Conservation (phyloP, 1,284 basidiomycete species). For the Moesziomyces globuligerus region DNA sequence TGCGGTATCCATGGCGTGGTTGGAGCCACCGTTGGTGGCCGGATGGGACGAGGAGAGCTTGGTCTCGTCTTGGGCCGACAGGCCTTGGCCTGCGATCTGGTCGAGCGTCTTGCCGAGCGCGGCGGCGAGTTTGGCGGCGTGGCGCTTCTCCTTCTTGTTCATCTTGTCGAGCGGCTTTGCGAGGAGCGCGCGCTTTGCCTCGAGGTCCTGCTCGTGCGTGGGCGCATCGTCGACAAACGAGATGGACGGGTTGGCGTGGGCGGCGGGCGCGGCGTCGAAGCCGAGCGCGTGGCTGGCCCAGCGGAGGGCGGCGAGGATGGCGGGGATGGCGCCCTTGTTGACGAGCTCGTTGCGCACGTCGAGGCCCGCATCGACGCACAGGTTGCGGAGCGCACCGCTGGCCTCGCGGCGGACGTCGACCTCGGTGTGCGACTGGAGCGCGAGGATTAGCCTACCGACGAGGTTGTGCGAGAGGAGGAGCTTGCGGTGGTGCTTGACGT, state of each 20-base stretch:
- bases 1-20: conserved; percentile 18
- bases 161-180: conserved; percentile 62
- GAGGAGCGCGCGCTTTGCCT: conserved; percentile 31
- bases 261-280: conserved; percentile 19
- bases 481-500: conserved; percentile 49
- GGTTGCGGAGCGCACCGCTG: conserved; percentile 62
- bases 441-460: conserved; percentile 52
- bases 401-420: conserved; percentile 62
- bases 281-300: conserved; percentile 54
- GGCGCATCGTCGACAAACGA: conserved; percentile 36
- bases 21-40: neutral
- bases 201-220: conserved; percentile 37
- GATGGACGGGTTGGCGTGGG: conserved; percentile 8
- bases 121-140: conserved; percentile 56
- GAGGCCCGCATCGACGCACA: conserved; percentile 60
- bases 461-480: conserved; percentile 50
- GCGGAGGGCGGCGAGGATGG: conserved; percentile 45
- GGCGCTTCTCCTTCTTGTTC: conserved; percentile 66
- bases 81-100: conserved; percentile 26
- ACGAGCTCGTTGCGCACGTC: conserved; percentile 51
- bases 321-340: conserved; percentile 49
- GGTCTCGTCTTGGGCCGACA: conserved; percentile 26
- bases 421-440: conserved; percentile 50
- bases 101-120: conserved; percentile 41
- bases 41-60: conserved; percentile 20